Percentiles rank a stretch among this genome's conserved stretches.
Evolutionary conservation across 2,329 filamentous ascomycete genomes (phyloP).

Genomic region (Calonectria montana): DNA sequence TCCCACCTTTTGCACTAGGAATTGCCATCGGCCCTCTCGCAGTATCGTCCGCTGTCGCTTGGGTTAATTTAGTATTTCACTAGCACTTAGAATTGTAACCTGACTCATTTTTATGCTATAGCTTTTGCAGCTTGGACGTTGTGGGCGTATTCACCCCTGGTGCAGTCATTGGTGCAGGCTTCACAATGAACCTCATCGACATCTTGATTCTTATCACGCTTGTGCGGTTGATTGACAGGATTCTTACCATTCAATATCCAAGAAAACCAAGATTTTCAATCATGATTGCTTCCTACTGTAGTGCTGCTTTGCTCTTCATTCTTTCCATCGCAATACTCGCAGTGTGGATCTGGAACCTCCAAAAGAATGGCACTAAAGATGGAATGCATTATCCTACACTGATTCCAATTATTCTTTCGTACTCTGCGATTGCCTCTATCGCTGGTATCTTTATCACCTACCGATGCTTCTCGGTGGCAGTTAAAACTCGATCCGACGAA

Average conservation of each 20-base stretch:
- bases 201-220: background rate
- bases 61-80: background rate
- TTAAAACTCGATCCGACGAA: background rate
- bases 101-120: background rate
- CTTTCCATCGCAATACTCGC: background rate
- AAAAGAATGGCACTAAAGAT: background rate
- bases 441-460: background rate
- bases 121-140: background rate
- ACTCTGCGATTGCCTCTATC: background rate
- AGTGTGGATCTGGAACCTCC: background rate
- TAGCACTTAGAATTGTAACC: background rate
- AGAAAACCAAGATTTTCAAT: background rate
- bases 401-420: background rate
- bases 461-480: background rate
- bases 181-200: background rate
- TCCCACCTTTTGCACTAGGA: background rate
- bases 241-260: background rate
- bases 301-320: background rate
- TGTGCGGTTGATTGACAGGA: background rate
- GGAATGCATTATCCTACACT: background rate
- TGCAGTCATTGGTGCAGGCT: background rate
- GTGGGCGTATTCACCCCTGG: background rate
- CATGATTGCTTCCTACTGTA: background rate
- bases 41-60: background rate
- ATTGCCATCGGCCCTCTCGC: background rate